Evolutionary conservation across 495 filamentous ascomycete species (phyloP), one percentile per base, ranked within the genome.

Genomic region (Daldinia vernicosa): DNA sequence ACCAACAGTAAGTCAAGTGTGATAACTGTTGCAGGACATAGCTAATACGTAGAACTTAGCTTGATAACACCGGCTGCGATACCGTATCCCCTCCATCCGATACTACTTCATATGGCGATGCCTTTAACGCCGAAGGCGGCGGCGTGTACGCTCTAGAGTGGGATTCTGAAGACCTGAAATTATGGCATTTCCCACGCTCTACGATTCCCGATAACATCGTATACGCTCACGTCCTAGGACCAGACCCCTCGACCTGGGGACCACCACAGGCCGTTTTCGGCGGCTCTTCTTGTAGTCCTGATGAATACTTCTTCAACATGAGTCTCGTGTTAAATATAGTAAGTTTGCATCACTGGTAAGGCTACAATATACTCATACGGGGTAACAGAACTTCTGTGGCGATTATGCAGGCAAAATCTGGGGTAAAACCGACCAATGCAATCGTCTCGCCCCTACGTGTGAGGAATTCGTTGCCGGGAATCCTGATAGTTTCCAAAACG

Each of bases 381-480:
- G 11, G 9, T 33, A 2, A 17, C n/a, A 77, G 75, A 77, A 77
- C 7, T 96, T 97, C 81, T 98, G 95, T 79, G 95, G 95, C 50
- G 90, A 93, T 66, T 97, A 92, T 88, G 94, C 93, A 22, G 94
- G 92, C 40, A 82, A 85, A 33, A 84, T 88, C 28, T 90, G 87
- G 87, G 62, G 58, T 5, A 17, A 57, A 4, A 72, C 81, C 45
- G 30, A 68, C 39, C 74, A 77, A 53, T 88, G 86, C 67, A 67
- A 72, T 51, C 67, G 71, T 52, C 76, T 80, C 17, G 86, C 83
- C 7, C 60, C 78, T 14, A 89, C 84, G 39, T 94, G 92, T 67
- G 77, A 85, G 55, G 84, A 84, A 17, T 92, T 84, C 70, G 92
- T 94, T 15, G 85, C 82, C 12, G 71, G 81, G n/a, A 87, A 90